Conservation (phyloP, 495 filamentous ascomycete genomes). For the Peziza echinospora region DNA sequence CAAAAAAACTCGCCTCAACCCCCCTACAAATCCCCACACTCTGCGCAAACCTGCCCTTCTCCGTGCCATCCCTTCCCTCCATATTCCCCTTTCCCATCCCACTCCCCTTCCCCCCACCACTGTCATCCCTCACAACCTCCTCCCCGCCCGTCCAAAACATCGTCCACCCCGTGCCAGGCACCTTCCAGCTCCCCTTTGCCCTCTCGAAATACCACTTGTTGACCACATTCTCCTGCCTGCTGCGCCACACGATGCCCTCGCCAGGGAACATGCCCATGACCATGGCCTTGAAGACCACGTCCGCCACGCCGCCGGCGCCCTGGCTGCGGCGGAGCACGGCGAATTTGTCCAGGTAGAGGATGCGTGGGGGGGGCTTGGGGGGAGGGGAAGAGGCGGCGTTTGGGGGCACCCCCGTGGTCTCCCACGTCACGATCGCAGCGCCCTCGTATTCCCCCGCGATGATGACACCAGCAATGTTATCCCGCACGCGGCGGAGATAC, state of each 20-base stretch:
- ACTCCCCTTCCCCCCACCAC: too few relatives aligned
- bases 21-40: conserved; percentile 64
- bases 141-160: conserved; percentile 88
- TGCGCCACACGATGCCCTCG: conserved; percentile 37
- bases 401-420: conserved; percentile 30
- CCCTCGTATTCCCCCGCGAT: conserved; percentile 95
- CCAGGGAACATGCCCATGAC: conserved; percentile 43
- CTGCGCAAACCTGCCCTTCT: conserved; percentile 40
- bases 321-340: conserved; percentile 75
- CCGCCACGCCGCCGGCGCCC: conserved; percentile 77
- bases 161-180: conserved; percentile 61
- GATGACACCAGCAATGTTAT: conserved; percentile 68
- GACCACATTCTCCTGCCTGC: conserved; percentile 58
- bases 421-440: conserved; percentile 88
- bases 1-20: conserved; percentile 35
- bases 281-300: conserved; percentile 92
- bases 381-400: conserved; percentile 24
- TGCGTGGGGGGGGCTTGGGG: conserved; percentile 32
- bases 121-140: conserved; percentile 23
- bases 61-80: too few relatives aligned
- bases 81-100: too few relatives aligned
- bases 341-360: conserved; percentile 96
- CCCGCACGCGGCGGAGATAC: conserved; percentile 57
- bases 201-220: conserved; percentile 96
- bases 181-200: conserved; percentile 56